Evolutionary conservation across 2,329 filamentous ascomycete genomes (phyloP), one percentile per base, ranked within the genome.

Genomic region (Sclerotinia glacialis): DNA sequence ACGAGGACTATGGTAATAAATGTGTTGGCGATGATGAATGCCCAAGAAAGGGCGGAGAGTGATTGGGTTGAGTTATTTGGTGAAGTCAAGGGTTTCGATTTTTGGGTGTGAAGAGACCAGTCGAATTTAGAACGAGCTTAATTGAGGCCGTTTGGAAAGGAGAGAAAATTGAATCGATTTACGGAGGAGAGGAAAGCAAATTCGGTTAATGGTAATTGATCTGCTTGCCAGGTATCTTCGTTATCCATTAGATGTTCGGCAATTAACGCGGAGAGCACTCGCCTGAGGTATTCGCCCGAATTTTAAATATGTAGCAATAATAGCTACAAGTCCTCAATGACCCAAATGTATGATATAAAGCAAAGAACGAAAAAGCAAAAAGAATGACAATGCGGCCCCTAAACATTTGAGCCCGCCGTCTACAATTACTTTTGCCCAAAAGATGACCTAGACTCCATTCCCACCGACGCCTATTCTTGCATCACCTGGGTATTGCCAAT

Each of bases 21-120:
- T 3, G 85, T 85, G 83, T 71, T 85, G 72, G 78, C 78, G 12
- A 68, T 84, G 44, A 76, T 84, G 47, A 85, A 85, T 69, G 79
- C 82, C 2, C 79, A 83, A 71, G 83, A 85, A 74, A 78, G 83
- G 11, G 77, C 77, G 3, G 79, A 81, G 68, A 72, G 74, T 7
- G 82, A 83, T 68, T 85, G 83, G 67, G 71, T 73, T 42, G 74
- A 76, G 14, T 69, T 85, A 12, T 85, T 85, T 69, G 72, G 75
- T 44, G 81, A 79, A 1, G 78, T 81, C 65, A 69, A 75, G 26
- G 72, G 80, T 0, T 83, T 67, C 72, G 76, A 1, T 82, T 83
- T 65, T 77, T 78, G 73, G 80, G 81, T 1, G 78, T 81, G 2
- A 78, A 72, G 11, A 78, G 80, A 64, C 74, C 74, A 1, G 72